These are phyloP conservation scores for Sporothrix globosa DNA, from an alignment of 2,329 filamentous ascomycete genomes.

Conservation along the genomic window DNA sequence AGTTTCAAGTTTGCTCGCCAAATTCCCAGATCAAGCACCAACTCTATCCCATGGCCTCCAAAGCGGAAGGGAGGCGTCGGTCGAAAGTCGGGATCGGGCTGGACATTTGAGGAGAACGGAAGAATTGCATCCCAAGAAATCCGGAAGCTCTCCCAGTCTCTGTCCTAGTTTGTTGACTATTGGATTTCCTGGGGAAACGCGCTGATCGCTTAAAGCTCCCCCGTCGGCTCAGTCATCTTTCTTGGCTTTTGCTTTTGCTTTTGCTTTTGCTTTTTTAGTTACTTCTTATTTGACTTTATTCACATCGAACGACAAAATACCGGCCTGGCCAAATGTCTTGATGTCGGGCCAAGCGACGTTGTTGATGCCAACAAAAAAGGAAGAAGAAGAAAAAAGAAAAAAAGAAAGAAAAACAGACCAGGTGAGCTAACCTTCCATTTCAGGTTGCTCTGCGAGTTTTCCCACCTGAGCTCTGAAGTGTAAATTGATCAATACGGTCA, in stretches of 20 bases:
- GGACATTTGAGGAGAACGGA: neutral
- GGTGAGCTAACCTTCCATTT: neutral
- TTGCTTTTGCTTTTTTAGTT: too few relatives aligned
- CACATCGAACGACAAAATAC: neutral
- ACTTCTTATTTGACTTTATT: neutral
- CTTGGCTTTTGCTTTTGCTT: too few relatives aligned
- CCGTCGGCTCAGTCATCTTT: constrained; percentile 17
- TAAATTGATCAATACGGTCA: neutral
- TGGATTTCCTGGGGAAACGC: neutral
- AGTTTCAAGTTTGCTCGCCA: neutral
- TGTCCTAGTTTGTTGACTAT: neutral
- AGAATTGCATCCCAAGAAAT: neutral
- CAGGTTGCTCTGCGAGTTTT: neutral
- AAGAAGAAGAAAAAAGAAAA: too few relatives aligned
- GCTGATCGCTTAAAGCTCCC: neutral
- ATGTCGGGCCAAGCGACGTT: neutral
- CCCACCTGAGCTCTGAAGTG: neutral
- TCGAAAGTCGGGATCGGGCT: neutral
- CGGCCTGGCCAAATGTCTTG: neutral
- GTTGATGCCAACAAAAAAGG: neutral
- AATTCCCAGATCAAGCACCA: too few relatives aligned
- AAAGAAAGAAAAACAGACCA: neutral
- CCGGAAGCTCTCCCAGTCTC: constrained; percentile 16
- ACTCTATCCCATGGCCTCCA: neutral
- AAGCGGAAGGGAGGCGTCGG: neutral